phyloP scores from a whole-genome alignment of 2,329 filamentous ascomycete genomes.

The Claviceps sp. region DNA sequence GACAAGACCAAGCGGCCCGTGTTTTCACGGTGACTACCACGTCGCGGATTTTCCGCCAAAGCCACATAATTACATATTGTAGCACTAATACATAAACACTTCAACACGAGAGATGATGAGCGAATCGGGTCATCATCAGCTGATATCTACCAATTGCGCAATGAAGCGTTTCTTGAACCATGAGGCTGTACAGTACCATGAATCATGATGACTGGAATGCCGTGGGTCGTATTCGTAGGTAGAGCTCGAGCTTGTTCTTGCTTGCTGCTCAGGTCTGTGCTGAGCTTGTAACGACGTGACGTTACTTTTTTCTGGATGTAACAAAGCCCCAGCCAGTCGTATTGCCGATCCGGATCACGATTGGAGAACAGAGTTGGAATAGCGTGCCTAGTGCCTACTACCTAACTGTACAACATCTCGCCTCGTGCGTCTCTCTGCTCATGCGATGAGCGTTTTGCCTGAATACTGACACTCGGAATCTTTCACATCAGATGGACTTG shows the following conservation, averaged over 20 bases:
- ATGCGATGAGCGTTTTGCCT: too few relatives aligned
- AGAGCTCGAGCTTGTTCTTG: not conserved
- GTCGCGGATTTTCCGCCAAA: not conserved
- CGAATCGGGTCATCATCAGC: not conserved
- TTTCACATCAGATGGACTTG: too few relatives aligned
- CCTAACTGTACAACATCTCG: too few relatives aligned
- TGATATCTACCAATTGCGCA: not conserved
- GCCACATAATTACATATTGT: not conserved
- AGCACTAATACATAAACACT: not conserved
- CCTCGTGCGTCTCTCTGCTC: too few relatives aligned
- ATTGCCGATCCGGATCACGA: too few relatives aligned
- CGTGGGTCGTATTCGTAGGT: not conserved
- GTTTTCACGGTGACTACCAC: not conserved
- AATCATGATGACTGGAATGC: not conserved
- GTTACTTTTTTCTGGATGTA: too few relatives aligned
- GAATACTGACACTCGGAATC: too few relatives aligned
- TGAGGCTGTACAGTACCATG: not conserved
- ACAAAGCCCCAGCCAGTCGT: too few relatives aligned
- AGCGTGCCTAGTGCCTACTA: too few relatives aligned
- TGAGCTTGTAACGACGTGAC: too few relatives aligned
- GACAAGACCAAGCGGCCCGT: not conserved
- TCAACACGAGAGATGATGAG: not conserved
- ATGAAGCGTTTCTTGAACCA: not conserved
- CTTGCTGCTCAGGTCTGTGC: too few relatives aligned
- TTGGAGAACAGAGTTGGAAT: too few relatives aligned